These are phyloP conservation scores for Irpex sp. DNA, from an alignment of 1,284 basidiomycete species.

Conservation along the genomic window DNA sequence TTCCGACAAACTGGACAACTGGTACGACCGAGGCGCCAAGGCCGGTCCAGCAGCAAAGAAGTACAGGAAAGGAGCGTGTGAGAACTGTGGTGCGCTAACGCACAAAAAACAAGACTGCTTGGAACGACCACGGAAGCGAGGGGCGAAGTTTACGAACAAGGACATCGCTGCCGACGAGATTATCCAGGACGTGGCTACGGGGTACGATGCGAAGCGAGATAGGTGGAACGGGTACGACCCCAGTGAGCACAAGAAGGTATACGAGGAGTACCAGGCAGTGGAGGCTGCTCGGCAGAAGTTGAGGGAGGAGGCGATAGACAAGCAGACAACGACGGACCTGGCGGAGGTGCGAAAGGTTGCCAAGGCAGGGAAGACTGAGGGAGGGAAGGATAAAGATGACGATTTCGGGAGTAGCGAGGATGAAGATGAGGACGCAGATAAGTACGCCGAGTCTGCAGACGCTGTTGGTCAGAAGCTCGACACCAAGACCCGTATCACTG, in stretches of 20 bases:
- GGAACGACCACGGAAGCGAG: constrained; percentile 94
- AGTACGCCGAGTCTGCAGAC: constrained; percentile 96
- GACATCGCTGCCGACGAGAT: constrained; percentile 92
- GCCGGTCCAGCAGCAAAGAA: constrained; percentile 91
- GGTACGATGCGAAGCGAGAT: constrained; percentile 95
- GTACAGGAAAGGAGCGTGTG: constrained; percentile 96
- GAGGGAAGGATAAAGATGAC: constrained; percentile 62
- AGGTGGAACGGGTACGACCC: constrained; percentile 99
- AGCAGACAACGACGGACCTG: constrained; percentile 89
- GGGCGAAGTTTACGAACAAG: constrained; percentile 90
- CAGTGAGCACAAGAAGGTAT: constrained; percentile 78
- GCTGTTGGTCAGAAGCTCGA: constrained; percentile 98
- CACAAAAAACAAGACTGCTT: constrained; percentile 92
- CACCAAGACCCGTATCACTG: constrained; percentile 96
- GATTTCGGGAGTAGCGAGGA: constrained; percentile 97
- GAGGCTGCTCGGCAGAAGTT: constrained; percentile 88
- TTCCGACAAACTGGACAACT: constrained; percentile 76
- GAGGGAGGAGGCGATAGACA: constrained; percentile 96
- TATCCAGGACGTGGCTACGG: constrained; percentile 74
- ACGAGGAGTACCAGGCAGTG: constrained; percentile 92
- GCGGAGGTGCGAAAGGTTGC: constrained; percentile 53
- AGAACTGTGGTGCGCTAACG: constrained; percentile 97
- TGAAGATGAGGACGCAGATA: constrained; percentile 92
- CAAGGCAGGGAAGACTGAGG: constrained; percentile 54
- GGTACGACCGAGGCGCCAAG: constrained; percentile 90